A percentile compares a stretch with the other conserved stretches of the same genome.
Evolutionary conservation across 345 rosid species (phyloP).

Genomic region (Populus davidiana): DNA sequence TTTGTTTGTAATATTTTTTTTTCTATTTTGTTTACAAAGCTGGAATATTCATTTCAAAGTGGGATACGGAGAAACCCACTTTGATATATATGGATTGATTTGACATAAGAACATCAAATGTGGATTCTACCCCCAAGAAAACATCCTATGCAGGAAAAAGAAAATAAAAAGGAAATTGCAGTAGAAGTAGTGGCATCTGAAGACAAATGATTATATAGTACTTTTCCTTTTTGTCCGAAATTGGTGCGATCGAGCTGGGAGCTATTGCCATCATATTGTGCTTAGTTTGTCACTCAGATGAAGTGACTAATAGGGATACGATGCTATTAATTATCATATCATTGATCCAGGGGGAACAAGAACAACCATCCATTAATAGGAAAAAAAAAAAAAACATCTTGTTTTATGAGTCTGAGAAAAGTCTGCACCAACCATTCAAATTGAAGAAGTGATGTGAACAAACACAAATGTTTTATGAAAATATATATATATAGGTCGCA

Average conservation of each 20-base stretch:
- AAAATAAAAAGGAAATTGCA: neutral
- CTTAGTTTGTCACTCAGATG: neutral
- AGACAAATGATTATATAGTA: neutral
- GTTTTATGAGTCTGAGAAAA: slow-evolving; percentile 21
- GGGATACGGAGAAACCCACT: too few species aligned
- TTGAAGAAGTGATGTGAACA: slow-evolving; percentile 13
- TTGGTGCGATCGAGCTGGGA: neutral
- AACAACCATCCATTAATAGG: slow-evolving; percentile 11
- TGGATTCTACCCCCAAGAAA: too few species aligned
- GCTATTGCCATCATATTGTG: neutral
- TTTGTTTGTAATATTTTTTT: too few species aligned
- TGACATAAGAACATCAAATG: too few species aligned
- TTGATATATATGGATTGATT: too few species aligned
- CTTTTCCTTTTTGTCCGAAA: neutral
- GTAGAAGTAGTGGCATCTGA: neutral
- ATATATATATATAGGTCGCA: too few species aligned
- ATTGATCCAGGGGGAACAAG: slow-evolving; percentile 12
- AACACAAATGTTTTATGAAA: neutral
- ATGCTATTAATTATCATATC: slow-evolving; percentile 24
- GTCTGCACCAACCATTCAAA: slow-evolving; percentile 6
- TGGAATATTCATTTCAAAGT: too few species aligned
- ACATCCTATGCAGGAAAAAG: neutral
- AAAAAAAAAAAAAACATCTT: neutral
- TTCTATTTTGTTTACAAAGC: too few species aligned
- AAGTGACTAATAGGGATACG: neutral